Percentiles rank a stretch among this genome's conserved stretches.
Evolutionary conservation across 805 yeast genomes (phyloP).

Genomic region (Pichia occidentalis): DNA sequence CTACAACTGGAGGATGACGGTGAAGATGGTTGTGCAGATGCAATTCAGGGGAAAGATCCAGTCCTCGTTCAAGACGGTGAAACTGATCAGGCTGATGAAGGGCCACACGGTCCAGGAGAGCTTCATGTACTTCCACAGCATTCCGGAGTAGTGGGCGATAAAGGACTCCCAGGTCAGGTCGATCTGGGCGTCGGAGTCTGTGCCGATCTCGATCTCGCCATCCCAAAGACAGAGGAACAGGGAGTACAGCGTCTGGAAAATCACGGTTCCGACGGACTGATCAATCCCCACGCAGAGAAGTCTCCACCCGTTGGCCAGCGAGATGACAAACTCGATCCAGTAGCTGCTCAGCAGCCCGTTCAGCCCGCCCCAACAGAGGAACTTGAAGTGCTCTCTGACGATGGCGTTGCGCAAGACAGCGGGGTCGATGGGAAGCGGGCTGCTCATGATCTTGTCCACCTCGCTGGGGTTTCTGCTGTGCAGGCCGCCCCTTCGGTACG

Average conservation of each 20-base stretch:
- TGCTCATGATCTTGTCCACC: not conserved
- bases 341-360: slow-evolving; percentile 47
- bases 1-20: slow-evolving; percentile 30
- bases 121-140: slow-evolving; percentile 42
- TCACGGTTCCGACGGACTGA: slow-evolving; percentile 49
- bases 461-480: slow-evolving; percentile 7
- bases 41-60: slow-evolving; percentile 55
- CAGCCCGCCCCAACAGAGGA: slow-evolving; percentile 52
- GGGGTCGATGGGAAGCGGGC: too few species aligned
- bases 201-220: slow-evolving; percentile 25
- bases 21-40: slow-evolving; percentile 50
- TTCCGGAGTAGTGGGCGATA: slow-evolving; percentile 15
- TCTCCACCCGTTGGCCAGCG: slow-evolving; percentile 29
- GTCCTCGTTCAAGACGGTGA: slow-evolving; percentile 41
- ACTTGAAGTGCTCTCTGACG: slow-evolving; percentile 35
- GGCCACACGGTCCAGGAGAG: slow-evolving; percentile 58
- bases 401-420: not conserved
- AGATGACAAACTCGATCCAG: slow-evolving; percentile 47
- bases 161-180: slow-evolving; percentile 9
- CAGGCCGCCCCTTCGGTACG: too few species aligned
- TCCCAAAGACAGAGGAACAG: slow-evolving; percentile 52
- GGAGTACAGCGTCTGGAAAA: slow-evolving; percentile 47
- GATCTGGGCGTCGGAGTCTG: not conserved
- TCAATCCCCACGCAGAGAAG: slow-evolving; percentile 41
- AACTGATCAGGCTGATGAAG: slow-evolving; percentile 43